Evolutionary conservation across 106 monocot species (phyloP), one percentile per base, ranked within the genome.

Genomic region (Dendrobium officinale): DNA sequence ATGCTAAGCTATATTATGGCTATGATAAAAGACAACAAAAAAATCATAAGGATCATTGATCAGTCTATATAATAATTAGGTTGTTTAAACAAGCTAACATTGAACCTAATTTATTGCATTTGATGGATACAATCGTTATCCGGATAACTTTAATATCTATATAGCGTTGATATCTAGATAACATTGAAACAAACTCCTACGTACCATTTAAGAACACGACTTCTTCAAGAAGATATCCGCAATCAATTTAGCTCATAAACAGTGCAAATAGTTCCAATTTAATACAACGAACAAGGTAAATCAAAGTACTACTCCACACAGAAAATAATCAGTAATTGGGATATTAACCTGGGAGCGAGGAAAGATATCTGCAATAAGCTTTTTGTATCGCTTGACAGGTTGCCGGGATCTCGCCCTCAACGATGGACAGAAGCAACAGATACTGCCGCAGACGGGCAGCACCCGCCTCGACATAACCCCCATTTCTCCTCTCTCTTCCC

Each of bases 391-490:
- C 58, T 85, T 85, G 16, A 85, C 81, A 3, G 85, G 85, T 18
- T 85, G 85, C 48, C 85, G 72, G 4, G 85, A 85, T 48, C 85
- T 81, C 4, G 85, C 18, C 64, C 85, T 42, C 78, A 85, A 41
- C 6, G 81, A 58, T 2, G 85, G 85, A 72, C 85, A 85, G 56
- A 85, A 74, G 74, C 33, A 85, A 81, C 85, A 85, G 20, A 85
- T 78, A 17, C 77, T 55, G 73, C 85, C 85, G 49, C 85, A 85
- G 33, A 37, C 85, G 19, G 85, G 85, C 74, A 85, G 27, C 42
- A 85, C 85, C 73, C 73, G 78, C 81, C 85, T 85, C 10, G 85
- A 85, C 81, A 85, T 78, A n/a, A 85, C 81, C 78, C 85, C 85
- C 85, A 85, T 85, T 83, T 44, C 41, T 73, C 44, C 58, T 56